Conservation (phyloP, 257 asterid genomes). For the Solanum habrochaites region DNA sequence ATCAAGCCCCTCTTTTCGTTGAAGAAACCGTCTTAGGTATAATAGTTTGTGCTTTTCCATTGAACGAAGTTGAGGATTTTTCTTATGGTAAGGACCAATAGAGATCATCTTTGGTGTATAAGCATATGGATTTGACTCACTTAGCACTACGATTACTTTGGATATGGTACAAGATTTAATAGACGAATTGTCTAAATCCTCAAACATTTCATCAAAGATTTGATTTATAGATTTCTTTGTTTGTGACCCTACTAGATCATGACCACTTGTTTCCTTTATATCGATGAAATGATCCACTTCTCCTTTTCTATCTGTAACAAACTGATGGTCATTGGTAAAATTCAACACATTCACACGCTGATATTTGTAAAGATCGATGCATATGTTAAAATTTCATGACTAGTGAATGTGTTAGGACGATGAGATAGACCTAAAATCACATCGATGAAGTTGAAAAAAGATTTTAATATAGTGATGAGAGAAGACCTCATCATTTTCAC, state of each 20-base stretch:
- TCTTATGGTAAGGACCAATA: slow-evolving; percentile 6
- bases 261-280: background rate
- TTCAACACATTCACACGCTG: too few species aligned
- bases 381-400: background rate
- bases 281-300: background rate
- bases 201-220: background rate
- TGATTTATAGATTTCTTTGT: background rate
- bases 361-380: too few species aligned
- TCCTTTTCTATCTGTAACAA: background rate
- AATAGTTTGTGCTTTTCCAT: background rate
- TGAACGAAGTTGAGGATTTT: background rate
- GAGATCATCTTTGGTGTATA: slow-evolving; percentile 3
- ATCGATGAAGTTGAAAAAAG: background rate
- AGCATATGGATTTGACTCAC: background rate
- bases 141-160: background rate
- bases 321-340: too few species aligned
- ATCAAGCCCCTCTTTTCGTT: background rate
- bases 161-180: background rate
- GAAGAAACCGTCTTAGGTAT: background rate
- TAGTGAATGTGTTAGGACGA: background rate
- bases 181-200: background rate
- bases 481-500: background rate
- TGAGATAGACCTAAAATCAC: background rate
- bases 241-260: too few species aligned
- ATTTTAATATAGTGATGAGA: background rate